Evolutionary conservation across 805 yeast genomes (phyloP).

Genomic region (Wickerhamiella lipophila): DNA sequence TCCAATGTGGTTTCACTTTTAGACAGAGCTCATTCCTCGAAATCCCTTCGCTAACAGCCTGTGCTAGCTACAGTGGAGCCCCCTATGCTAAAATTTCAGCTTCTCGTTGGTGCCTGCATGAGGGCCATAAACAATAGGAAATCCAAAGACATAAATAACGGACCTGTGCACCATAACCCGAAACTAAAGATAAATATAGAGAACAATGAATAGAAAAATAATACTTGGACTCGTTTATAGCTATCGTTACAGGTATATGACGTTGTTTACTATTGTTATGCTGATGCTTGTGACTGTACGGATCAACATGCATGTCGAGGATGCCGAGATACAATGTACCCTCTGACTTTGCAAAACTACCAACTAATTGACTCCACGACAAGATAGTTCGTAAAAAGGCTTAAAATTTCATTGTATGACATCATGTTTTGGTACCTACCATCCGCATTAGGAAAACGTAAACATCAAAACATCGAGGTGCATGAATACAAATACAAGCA

Average conservation of each 20-base stretch:
- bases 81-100: background rate
- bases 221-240: too few species aligned
- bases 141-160: too few species aligned
- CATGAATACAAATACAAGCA: conserved; percentile 8
- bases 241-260: background rate
- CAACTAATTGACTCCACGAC: background rate
- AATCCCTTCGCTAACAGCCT: background rate
- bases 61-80: background rate
- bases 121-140: background rate
- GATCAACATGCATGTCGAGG: background rate
- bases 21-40: too few species aligned
- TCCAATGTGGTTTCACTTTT: too few species aligned
- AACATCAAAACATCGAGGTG: conserved; percentile 9
- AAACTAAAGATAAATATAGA: too few species aligned
- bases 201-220: too few species aligned
- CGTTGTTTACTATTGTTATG: background rate
- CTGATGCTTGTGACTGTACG: background rate
- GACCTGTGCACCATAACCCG: too few species aligned
- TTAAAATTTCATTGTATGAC: background rate
- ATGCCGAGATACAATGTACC: conserved; percentile 1
- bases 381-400: background rate
- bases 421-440: background rate
- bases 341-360: background rate
- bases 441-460: conserved; percentile 9
- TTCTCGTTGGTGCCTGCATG: background rate